Base-by-base conservation (phyloP, 1,139 yeast species). In the Kurtzmaniella quercitrusa region DNA sequence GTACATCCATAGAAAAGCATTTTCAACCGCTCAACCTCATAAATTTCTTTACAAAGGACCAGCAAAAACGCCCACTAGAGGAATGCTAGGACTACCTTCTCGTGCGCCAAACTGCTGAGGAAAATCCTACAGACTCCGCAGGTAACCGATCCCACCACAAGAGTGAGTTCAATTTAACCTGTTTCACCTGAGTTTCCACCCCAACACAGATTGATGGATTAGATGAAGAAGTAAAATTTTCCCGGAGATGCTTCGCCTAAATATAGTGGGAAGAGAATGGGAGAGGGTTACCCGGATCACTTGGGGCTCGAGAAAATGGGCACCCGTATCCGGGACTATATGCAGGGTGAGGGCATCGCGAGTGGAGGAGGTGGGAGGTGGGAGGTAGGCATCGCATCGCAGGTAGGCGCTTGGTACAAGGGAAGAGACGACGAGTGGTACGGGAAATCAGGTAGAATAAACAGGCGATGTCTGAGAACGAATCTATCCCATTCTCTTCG, bases 61-160 rank as follows among this genome's bases (percentile, higher is more conserved):
- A 68, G 63, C 48, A 46, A 42, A 46, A 41, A 43, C 36, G 41
- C 40, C 42, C 41, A 40, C 50, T 41, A 44, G 44, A 49, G 52
- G 48, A 39, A 46, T 56, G 57, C 46, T 61, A 55, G 59, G 62
- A 71, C 79, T 73, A 70, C 76, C 79, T 74, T 74, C 86, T 56
- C 87, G 73, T 71, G 86, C 85, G 84, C 78, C 84, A 85, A 81
- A 60, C 79, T 75, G 85, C 74, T 66, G 68, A 69, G 63, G 68
- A 60, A 56, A 65, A 62, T 54, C 49, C 75, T 68, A 67, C 70
- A 61, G 57, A 56, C 47, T 47, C 49, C 46, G 43, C 46, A 43
- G 54, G 53, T 54, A 66, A 65, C 65, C 68, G 64, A 60, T n/a
- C 55, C 14, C 31, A n/a, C 31, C 31, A 12, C 12, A 27, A 27